A percentile compares a stretch with the other conserved stretches of the same genome.
Evolutionary conservation across 1,139 yeast species (phyloP).

Genomic region (Debaryomyces sp.): DNA sequence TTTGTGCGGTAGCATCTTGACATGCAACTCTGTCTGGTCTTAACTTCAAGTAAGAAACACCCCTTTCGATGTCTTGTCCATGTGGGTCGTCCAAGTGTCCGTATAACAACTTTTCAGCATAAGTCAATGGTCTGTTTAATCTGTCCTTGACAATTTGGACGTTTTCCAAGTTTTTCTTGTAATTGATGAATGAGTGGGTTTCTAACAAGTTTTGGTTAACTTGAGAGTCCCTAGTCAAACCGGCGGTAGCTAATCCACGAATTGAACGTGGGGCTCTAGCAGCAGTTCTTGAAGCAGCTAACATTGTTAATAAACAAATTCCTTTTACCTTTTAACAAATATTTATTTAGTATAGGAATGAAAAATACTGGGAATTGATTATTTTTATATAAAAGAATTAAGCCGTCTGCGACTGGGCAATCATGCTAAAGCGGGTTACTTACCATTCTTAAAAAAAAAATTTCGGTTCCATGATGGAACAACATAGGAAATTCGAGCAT

Average conservation of each 20-base stretch:
- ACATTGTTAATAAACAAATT: constrained; percentile 26
- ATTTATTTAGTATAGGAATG: neutral
- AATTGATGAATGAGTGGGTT: constrained; percentile 76
- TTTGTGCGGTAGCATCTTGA: constrained; percentile 99
- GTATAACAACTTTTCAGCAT: constrained; percentile 95
- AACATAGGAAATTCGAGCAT: neutral
- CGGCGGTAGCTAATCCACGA: constrained; percentile 78
- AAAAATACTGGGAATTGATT: constrained; percentile 5
- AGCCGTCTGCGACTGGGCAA: constrained; percentile 5
- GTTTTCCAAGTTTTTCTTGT: constrained; percentile 80
- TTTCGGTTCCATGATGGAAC: constrained; percentile 11
- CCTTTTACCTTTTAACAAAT: constrained; percentile 3
- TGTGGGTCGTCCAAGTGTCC: constrained; percentile 97
- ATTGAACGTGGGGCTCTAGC: constrained; percentile 34
- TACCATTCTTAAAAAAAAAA: constrained; percentile 2
- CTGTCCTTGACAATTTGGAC: constrained; percentile 85
- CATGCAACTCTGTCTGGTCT: constrained; percentile 99
- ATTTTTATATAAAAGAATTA: constrained; percentile 4
- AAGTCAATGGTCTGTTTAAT: constrained; percentile 91
- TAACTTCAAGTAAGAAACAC: constrained; percentile 92
- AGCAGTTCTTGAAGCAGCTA: constrained; percentile 43
- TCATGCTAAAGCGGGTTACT: constrained; percentile 9
- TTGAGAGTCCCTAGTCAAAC: constrained; percentile 85
- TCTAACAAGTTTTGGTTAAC: constrained; percentile 93
- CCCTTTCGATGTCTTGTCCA: constrained; percentile 93